Percentiles rank a stretch among this genome's conserved stretches.
phyloP scores from a whole-genome alignment of 2,329 filamentous ascomycete species.

The Rhexocercosporidium sp. region DNA sequence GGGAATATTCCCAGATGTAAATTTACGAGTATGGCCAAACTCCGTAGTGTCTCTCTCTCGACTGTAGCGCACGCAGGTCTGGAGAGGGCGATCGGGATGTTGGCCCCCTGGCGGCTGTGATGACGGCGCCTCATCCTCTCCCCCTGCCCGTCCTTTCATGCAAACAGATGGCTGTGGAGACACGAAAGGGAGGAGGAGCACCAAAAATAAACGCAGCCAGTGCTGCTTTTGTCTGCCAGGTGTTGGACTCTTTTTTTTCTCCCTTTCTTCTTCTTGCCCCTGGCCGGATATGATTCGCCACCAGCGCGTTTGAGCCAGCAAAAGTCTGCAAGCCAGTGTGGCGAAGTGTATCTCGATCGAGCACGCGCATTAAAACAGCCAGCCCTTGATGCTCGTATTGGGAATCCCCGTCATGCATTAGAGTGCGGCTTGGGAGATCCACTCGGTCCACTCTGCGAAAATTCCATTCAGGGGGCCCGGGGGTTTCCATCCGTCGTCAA shows the following conservation, averaged over 20 bases:
- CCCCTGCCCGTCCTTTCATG: background rate
- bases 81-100: background rate
- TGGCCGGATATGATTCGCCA: background rate
- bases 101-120: too few relatives aligned
- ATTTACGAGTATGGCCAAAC: too few relatives aligned
- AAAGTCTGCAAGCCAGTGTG: background rate
- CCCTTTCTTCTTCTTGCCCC: background rate
- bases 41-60: too few relatives aligned
- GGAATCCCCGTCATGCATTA: background rate
- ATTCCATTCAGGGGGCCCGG: background rate
- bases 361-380: background rate
- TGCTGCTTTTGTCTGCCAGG: background rate
- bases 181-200: background rate
- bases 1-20: slow-evolving; percentile 1
- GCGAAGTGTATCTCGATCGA: background rate
- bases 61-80: background rate
- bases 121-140: background rate
- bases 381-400: background rate
- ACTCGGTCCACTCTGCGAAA: background rate
- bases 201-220: slow-evolving; percentile 6
- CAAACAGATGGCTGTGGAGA: slow-evolving; percentile 1
- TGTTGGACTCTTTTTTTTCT: background rate
- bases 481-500: background rate
- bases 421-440: slow-evolving; percentile 5
- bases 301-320: background rate